phyloP scores from a whole-genome alignment of 495 filamentous ascomycete genomes.

The Aspergillus affinis region DNA sequence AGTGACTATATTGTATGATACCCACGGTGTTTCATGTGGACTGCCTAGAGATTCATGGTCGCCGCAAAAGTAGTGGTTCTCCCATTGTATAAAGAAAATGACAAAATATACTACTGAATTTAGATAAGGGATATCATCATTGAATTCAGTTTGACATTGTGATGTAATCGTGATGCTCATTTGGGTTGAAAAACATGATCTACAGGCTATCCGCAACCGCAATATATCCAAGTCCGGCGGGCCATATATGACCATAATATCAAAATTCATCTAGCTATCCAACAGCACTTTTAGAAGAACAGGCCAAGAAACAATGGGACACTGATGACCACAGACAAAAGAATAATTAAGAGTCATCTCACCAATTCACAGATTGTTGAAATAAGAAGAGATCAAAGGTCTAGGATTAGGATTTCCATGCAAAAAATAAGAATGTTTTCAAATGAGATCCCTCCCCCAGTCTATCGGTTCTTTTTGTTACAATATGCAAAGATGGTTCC shows the following conservation, averaged over 20 bases:
- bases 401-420: neutral
- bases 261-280: neutral
- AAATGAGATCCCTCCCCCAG: conserved; percentile 19
- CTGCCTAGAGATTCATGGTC: too few relatives aligned
- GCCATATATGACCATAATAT: neutral
- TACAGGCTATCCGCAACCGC: too few relatives aligned
- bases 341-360: neutral
- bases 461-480: conserved; percentile 39
- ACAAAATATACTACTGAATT: too few relatives aligned
- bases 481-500: conserved; percentile 28
- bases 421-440: neutral
- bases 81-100: too few relatives aligned
- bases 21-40: too few relatives aligned
- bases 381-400: neutral
- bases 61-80: too few relatives aligned
- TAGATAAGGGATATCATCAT: too few relatives aligned
- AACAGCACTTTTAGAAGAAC: neutral
- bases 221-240: neutral
- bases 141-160: too few relatives aligned
- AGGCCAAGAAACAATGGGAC: neutral
- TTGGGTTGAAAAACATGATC: too few relatives aligned
- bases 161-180: too few relatives aligned
- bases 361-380: neutral
- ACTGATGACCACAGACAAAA: neutral
- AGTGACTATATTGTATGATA: too few relatives aligned